Evolutionary conservation across 208 protist species (phyloP), one percentile per base, ranked within the genome.

Genomic region (Trypanosoma congolense): DNA sequence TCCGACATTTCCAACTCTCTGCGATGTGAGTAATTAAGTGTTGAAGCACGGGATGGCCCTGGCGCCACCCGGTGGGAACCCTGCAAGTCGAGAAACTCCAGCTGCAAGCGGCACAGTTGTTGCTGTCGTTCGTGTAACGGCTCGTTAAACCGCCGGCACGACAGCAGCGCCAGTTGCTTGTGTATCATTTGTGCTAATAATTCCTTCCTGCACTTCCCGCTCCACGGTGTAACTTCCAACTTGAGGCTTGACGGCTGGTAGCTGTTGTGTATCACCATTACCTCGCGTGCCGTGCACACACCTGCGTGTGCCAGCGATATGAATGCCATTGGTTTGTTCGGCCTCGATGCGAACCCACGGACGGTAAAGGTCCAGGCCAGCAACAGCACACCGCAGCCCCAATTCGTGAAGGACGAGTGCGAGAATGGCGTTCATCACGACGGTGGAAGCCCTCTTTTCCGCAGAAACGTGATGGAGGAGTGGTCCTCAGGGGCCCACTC

Each of bases 361-460:
- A 47, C 63, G 75, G 16, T 64, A 22, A 16, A 75, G 52, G 25
- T 78, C 63, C 24, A 41, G 49, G 18, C 70, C 80, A 4, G 71
- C 70, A n/a, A 87, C n/a, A 29, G 58, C 63, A 54, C 73, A 65
- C 22, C 56, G 25, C 10, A 74, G 33, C 4, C 48, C 55, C 3
- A 75, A 18, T 14, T 56, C 53, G 28, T 40, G n/a, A 36, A 87
- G 65, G 18, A 75, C 52, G 0, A 74, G 26, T 9, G 61, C 28
- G 9, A 87, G 47, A 33, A 83, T 22, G 21, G 73, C 30, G 40
- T 87, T 87, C 3, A 87, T 61, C 2, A 87, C 28, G 49, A 73
- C 68, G 42, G 73, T 67, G 31, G 75, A 77, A 0, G 64, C 62
- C 22, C 62, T 52, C 18, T 35, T 45, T 50, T 48, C 31, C 62